A percentile compares a stretch with the other conserved stretches of the same genome.
Evolutionary conservation across 768 basidiomycete genomes (phyloP).

Genomic region (Brasilioporus rufonigricans): DNA sequence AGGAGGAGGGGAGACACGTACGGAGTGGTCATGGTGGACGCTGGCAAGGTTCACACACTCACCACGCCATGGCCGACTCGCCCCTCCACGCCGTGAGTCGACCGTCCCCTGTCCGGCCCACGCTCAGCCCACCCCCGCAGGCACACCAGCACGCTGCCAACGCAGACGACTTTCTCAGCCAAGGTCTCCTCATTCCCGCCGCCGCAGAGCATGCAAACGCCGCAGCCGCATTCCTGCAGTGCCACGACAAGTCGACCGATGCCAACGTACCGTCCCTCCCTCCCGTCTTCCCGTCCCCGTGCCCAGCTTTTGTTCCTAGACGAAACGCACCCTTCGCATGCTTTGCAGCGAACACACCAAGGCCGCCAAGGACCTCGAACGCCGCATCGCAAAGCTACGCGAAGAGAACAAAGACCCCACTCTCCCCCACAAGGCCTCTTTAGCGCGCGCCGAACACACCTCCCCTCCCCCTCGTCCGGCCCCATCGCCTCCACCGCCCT

Average conservation of each 20-base stretch:
- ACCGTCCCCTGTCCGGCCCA: not conserved
- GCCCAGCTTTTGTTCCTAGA: conserved; percentile 39
- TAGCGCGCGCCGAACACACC: conserved; percentile 23
- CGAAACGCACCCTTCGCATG: conserved; percentile 74
- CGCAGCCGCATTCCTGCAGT: conserved; percentile 70
- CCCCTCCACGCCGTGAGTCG: conserved; percentile 51
- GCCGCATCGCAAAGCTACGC: conserved; percentile 66
- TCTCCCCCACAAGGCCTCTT: conserved; percentile 60
- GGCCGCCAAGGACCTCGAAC: conserved; percentile 66
- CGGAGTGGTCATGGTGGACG: conserved; percentile 19
- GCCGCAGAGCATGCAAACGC: conserved; percentile 74
- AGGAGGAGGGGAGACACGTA: too few relatives aligned
- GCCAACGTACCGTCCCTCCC: conserved; percentile 57
- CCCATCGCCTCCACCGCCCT: conserved; percentile 47
- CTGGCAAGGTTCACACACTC: conserved; percentile 18
- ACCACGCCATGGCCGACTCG: conserved; percentile 33
- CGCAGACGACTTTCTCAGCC: conserved; percentile 66
- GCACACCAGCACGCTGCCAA: conserved; percentile 82
- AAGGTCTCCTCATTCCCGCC: conserved; percentile 70
- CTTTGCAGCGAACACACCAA: conserved; percentile 74
- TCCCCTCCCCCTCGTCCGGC: conserved; percentile 29
- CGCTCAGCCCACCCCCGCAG: conserved; percentile 33
- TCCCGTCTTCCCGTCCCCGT: conserved; percentile 1
- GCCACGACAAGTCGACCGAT: conserved; percentile 70
- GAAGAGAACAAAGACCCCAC: conserved; percentile 78